A percentile compares a stretch with the other conserved stretches of the same genome.
phyloP scores from a whole-genome alignment of 495 filamentous ascomycete species.

The Talaromyces liani region DNA sequence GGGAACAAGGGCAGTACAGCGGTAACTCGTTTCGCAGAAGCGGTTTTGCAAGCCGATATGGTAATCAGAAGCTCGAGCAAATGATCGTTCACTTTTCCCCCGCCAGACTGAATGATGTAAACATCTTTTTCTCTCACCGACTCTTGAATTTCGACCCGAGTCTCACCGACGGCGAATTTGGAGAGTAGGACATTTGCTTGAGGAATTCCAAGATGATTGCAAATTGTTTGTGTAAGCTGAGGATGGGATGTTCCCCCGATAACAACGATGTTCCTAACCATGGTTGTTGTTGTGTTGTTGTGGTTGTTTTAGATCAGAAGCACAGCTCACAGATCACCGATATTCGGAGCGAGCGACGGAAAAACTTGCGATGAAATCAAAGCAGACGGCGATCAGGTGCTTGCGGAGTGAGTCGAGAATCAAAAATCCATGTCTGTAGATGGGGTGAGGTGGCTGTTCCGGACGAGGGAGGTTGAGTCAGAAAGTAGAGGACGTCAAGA shows the following conservation, averaged over 20 bases:
- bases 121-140: conserved; percentile 97
- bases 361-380: neutral
- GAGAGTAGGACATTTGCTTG: conserved; percentile 71
- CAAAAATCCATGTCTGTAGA: neutral
- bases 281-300: conserved; percentile 22
- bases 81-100: conserved; percentile 89
- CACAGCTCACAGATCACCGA: neutral
- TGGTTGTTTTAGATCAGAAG: neutral
- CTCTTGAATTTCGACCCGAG: conserved; percentile 88
- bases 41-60: conserved; percentile 95
- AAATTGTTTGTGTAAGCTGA: conserved; percentile 74
- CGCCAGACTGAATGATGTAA: conserved; percentile 89
- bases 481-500: neutral
- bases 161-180: conserved; percentile 94
- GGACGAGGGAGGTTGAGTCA: neutral
- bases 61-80: conserved; percentile 93
- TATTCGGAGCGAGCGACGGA: neutral
- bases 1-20: conserved; percentile 94
- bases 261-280: conserved; percentile 96
- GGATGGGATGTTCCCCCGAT: conserved; percentile 92
- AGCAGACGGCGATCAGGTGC: neutral
- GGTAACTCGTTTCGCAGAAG: conserved; percentile 83
- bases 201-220: conserved; percentile 77
- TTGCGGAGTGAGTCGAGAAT: neutral
- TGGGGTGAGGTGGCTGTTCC: neutral